phyloP scores from a whole-genome alignment of 176 grass and related monocot genomes.

The Musa troglodytarum region DNA sequence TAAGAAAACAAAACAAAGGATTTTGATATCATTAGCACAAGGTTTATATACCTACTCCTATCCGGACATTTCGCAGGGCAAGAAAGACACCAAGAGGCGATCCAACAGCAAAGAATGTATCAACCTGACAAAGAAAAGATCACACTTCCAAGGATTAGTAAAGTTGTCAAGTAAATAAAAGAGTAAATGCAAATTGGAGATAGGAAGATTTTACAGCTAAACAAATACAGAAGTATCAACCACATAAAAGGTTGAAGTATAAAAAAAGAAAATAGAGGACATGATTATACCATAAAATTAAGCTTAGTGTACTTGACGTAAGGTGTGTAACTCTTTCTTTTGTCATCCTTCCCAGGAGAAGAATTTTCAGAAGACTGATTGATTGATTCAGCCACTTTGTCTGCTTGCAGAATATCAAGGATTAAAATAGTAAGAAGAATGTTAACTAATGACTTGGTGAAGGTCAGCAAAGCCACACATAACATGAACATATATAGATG shows the following conservation, averaged over 20 bases:
- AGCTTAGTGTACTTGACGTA: conserved; percentile 83
- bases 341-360: conserved; percentile 25
- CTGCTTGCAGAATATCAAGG: conserved; percentile 24
- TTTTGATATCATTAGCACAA: not conserved
- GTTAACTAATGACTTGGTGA: not conserved
- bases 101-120: conserved; percentile 94
- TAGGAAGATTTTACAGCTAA: not conserved
- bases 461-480: not conserved
- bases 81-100: conserved; percentile 95
- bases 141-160: not conserved
- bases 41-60: conserved; percentile 63
- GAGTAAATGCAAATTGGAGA: not conserved
- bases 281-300: conserved; percentile 70
- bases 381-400: conserved; percentile 35
- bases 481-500: not conserved
- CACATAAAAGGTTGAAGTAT: not conserved
- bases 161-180: not conserved
- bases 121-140: conserved; percentile 55
- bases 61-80: conserved; percentile 71
- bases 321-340: conserved; percentile 51
- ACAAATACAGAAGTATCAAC: conserved; percentile 17
- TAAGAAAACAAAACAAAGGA: conserved; percentile 16
- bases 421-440: not conserved
- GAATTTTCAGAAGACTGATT: conserved; percentile 25
- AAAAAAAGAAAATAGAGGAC: not conserved